A percentile compares a stretch with the other conserved stretches of the same genome.
Conservation (phyloP, 164 flowering plant genomes). For the Warburgia ugandensis region DNA sequence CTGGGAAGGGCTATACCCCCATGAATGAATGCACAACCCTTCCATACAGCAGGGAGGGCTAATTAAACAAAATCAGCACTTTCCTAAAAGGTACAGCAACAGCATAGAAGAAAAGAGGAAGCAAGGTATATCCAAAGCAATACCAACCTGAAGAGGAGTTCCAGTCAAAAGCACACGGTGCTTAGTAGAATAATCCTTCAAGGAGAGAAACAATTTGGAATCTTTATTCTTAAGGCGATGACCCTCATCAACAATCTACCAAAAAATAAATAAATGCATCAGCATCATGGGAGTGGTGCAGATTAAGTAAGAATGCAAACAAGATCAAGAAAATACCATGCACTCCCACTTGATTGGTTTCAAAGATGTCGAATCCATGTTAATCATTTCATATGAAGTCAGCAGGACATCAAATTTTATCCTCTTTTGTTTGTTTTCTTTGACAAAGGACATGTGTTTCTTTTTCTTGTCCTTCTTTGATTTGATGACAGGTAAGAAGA, state of each 20-base stretch:
- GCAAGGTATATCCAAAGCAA: constrained; percentile 2
- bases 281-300: not conserved
- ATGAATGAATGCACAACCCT: too few species aligned
- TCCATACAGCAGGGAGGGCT: not conserved
- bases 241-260: constrained; percentile 97
- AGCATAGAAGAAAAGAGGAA: not conserved
- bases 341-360: constrained; percentile 92
- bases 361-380: constrained; percentile 57
- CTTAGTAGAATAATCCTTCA: constrained; percentile 64
- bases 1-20: too few species aligned
- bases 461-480: constrained; percentile 69
- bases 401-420: constrained; percentile 92
- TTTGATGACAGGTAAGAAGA: constrained; percentile 55
- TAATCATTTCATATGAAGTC: constrained; percentile 98
- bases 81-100: not conserved
- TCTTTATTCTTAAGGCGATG: constrained; percentile 98
- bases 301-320: not conserved
- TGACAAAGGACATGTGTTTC: constrained; percentile 47
- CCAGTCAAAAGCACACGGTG: constrained; percentile 95
- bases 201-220: constrained; percentile 73
- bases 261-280: constrained; percentile 9
- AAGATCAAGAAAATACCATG: constrained; percentile 46
- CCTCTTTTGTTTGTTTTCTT: constrained; percentile 78
- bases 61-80: not conserved
- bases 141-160: constrained; percentile 92